These are phyloP conservation scores for Sporormia fimetaria DNA, from an alignment of 495 filamentous ascomycete genomes.

Conservation along the genomic window DNA sequence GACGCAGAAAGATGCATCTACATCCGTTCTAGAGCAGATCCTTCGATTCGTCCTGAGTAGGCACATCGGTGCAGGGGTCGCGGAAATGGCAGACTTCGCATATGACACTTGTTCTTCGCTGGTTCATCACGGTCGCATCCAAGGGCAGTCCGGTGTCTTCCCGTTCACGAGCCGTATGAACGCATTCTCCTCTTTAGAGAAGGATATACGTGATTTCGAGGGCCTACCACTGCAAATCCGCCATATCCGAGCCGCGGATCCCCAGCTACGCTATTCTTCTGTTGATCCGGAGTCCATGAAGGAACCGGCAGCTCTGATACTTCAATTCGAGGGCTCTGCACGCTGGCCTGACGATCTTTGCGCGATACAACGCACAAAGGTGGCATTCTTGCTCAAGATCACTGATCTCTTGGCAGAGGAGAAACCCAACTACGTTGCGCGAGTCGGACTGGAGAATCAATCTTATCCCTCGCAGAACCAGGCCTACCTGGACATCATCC, in stretches of 20 bases:
- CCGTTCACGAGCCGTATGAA: slow-evolving; percentile 47
- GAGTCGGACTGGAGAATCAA: slow-evolving; percentile 71
- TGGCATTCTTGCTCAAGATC: slow-evolving; percentile 80
- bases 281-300: slow-evolving; percentile 36
- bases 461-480: slow-evolving; percentile 55
- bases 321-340: slow-evolving; percentile 87
- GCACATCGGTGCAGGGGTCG: slow-evolving; percentile 47
- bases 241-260: slow-evolving; percentile 58
- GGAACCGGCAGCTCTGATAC: slow-evolving; percentile 51
- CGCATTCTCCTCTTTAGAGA: slow-evolving; percentile 60
- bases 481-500: slow-evolving; percentile 71
- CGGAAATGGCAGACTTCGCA: slow-evolving; percentile 44
- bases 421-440: slow-evolving; percentile 42
- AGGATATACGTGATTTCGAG: slow-evolving; percentile 60
- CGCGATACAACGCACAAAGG: slow-evolving; percentile 86
- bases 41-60: slow-evolving; percentile 56
- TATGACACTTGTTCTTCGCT: slow-evolving; percentile 51
- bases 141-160: slow-evolving; percentile 28
- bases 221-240: slow-evolving; percentile 70
- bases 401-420: slow-evolving; percentile 52
- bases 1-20: slow-evolving; percentile 47
- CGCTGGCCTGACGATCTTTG: slow-evolving; percentile 86
- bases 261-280: slow-evolving; percentile 64
- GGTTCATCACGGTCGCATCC: slow-evolving; percentile 33
- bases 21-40: slow-evolving; percentile 67